phyloP scores from a whole-genome alignment of 2,329 filamentous ascomycete species.

The Ophiocordyceps sinensis region DNA sequence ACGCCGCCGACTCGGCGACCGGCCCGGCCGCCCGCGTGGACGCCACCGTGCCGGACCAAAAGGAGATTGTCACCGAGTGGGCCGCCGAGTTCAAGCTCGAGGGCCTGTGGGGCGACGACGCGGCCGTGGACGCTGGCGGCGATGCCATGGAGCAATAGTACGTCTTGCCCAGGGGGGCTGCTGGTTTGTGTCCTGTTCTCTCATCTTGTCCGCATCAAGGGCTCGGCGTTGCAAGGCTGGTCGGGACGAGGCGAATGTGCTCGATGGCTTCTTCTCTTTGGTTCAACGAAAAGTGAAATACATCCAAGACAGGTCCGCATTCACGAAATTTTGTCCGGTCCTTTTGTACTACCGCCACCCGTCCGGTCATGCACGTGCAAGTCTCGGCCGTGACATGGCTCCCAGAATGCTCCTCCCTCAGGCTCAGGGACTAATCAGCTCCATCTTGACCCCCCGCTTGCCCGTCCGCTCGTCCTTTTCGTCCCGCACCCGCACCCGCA shows the following conservation, averaged over 20 bases:
- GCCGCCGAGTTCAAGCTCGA: constrained; percentile 91
- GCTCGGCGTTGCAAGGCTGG: neutral
- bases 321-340: no score
- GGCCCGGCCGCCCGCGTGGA: constrained; percentile 19
- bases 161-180: no score
- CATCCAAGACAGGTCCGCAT: no score
- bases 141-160: constrained; percentile 38
- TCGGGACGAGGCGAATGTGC: no score
- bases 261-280: no score
- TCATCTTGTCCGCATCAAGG: neutral
- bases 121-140: constrained; percentile 12
- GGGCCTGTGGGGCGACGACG: constrained; percentile 67
- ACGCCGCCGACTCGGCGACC: constrained; percentile 31
- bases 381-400: no score
- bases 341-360: no score
- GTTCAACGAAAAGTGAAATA: no score
- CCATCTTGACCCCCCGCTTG: constrained; percentile 79
- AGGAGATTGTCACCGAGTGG: constrained; percentile 85
- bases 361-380: no score
- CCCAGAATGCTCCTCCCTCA: no score
- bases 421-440: constrained; percentile 31
- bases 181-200: neutral
- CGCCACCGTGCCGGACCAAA: constrained; percentile 48
- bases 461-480: constrained; percentile 92
- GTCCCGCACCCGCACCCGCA: constrained; percentile 77